Evolutionary conservation across 2,329 filamentous ascomycete genomes (phyloP).

Genomic region (Metarhizium humberi): DNA sequence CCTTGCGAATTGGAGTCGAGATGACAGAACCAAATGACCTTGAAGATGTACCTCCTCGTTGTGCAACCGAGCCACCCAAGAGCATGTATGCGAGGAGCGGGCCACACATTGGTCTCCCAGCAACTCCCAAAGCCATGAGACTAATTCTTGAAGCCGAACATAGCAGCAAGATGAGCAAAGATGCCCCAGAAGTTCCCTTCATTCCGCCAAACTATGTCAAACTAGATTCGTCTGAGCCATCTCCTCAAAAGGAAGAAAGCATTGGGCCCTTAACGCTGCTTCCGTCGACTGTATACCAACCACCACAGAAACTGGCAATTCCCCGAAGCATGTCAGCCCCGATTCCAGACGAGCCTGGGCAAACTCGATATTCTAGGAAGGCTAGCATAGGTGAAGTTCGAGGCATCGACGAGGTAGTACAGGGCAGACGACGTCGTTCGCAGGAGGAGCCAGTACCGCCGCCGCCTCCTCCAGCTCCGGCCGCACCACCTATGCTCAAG

Average conservation of each 20-base stretch:
- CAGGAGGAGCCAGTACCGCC: conserved; percentile 41
- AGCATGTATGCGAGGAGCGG: conserved; percentile 40
- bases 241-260: conserved; percentile 21
- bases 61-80: conserved; percentile 54
- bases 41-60: conserved; percentile 43
- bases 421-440: conserved; percentile 33
- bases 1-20: conserved; percentile 26
- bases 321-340: conserved; percentile 54
- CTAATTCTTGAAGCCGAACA: conserved; percentile 59
- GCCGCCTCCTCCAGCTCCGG: conserved; percentile 39
- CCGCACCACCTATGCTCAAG: conserved; percentile 43
- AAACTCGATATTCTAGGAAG: conserved; percentile 23
- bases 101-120: conserved; percentile 67
- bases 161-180: conserved; percentile 24
- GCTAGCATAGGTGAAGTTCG: conserved; percentile 27
- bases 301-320: conserved; percentile 38
- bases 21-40: conserved; percentile 31
- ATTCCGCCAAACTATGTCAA: conserved; percentile 40
- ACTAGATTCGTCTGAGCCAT: conserved; percentile 29
- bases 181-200: conserved; percentile 45
- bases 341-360: conserved; percentile 31
- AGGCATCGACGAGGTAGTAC: conserved; percentile 38
- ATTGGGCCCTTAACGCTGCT: conserved; percentile 36
- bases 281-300: conserved; percentile 52
- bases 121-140: conserved; percentile 85